These are phyloP conservation scores for Boletus coccyginus DNA, from an alignment of 768 basidiomycete species.

Conservation along the genomic window DNA sequence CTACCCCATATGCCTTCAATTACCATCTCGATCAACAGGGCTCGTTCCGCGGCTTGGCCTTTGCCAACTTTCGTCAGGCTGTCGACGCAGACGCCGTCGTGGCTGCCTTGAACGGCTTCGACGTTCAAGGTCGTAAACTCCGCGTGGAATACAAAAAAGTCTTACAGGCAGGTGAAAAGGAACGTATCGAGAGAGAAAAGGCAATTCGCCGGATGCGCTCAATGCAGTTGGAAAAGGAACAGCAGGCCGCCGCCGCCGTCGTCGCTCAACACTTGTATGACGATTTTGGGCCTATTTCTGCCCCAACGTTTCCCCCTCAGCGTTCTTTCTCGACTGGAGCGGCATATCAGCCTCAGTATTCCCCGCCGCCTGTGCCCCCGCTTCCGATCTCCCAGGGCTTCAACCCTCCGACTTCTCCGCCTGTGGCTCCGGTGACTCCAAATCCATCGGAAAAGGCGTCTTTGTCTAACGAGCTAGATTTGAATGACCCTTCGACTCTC, in stretches of 20 bases:
- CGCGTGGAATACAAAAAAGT: conserved; percentile 99
- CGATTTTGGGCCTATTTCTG: conserved; percentile 62
- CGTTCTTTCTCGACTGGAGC: conserved; percentile 68
- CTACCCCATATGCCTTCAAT: conserved; percentile 98
- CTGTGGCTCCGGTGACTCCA: conserved; percentile 55
- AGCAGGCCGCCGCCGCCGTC: conserved; percentile 30
- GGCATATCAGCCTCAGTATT: conserved; percentile 64
- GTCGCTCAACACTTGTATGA: conserved; percentile 55
- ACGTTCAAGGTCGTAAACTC: conserved; percentile 94
- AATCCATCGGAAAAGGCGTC: conserved; percentile 64
- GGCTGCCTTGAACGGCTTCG: conserved; percentile 92
- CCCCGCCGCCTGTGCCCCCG: conserved; percentile 50
- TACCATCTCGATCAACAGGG: conserved; percentile 97
- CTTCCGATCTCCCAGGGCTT: conserved; percentile 42
- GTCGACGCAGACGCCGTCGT: conserved; percentile 94
- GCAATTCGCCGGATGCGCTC: conserved; percentile 97
- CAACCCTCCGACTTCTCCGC: conserved; percentile 47
- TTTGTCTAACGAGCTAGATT: conserved; percentile 73
- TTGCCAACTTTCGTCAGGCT: conserved; percentile 94
- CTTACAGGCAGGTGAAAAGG: conserved; percentile 98
- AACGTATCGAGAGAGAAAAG: conserved; percentile 97
- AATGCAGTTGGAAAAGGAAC: conserved; percentile 91
- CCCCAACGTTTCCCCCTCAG: conserved; percentile 62
- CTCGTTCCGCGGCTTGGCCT: conserved; percentile 94
- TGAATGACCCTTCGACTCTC: conserved; percentile 93